Conservation (phyloP, 73 alveolate genomes). For the Tetrahymena thermophila region DNA sequence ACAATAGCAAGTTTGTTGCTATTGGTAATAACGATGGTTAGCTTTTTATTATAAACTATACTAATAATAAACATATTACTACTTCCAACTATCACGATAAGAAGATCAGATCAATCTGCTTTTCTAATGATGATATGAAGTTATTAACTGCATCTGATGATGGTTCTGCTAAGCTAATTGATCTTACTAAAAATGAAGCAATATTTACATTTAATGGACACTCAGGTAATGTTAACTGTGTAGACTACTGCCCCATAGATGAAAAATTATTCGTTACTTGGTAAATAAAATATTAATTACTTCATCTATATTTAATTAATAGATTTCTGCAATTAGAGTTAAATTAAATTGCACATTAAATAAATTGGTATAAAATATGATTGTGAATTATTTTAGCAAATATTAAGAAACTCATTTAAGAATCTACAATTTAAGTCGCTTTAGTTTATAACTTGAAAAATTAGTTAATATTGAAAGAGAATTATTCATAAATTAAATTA, state of each 20-base stretch:
- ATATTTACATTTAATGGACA: slow-evolving; percentile 19
- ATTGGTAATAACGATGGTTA: slow-evolving; percentile 30
- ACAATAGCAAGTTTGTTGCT: slow-evolving; percentile 15
- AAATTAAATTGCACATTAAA: too few relatives aligned
- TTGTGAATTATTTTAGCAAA: too few relatives aligned
- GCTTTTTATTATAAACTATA: slow-evolving; percentile 18
- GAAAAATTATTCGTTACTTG: slow-evolving; percentile 31
- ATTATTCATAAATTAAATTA: too few relatives aligned
- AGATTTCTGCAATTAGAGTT: too few relatives aligned
- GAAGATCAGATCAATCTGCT: slow-evolving; percentile 22
- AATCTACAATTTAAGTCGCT: too few relatives aligned
- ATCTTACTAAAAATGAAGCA: slow-evolving; percentile 22
- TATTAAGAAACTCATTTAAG: too few relatives aligned
- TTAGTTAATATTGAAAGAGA: too few relatives aligned
- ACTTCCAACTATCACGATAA: slow-evolving; percentile 6
- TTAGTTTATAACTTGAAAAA: too few relatives aligned
- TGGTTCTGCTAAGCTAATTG: slow-evolving; percentile 26
- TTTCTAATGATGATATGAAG: slow-evolving; percentile 21
- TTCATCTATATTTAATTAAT: background rate
- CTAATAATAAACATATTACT: slow-evolving; percentile 10
- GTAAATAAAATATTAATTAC: background rate
- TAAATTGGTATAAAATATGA: too few relatives aligned
- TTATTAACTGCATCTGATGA: slow-evolving; percentile 33
- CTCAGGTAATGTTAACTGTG: slow-evolving; percentile 10
- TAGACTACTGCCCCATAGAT: slow-evolving; percentile 32